These are phyloP conservation scores for Fusarium pseudonygamai DNA, from an alignment of 2,329 filamentous ascomycete genomes.

Conservation along the genomic window DNA sequence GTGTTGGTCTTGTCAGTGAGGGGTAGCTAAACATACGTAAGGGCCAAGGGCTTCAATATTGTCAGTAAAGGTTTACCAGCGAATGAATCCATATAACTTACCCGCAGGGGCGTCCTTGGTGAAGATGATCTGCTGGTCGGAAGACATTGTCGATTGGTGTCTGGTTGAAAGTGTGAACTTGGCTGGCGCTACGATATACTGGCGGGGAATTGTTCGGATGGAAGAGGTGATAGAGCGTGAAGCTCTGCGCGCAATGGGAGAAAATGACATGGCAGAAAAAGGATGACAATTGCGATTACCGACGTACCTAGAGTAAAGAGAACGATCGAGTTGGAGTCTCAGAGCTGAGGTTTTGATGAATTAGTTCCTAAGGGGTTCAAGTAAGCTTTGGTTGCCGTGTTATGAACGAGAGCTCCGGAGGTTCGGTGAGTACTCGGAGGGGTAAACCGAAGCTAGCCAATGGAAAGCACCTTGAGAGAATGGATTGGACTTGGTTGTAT, in stretches of 20 bases:
- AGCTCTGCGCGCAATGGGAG: constrained; percentile 34
- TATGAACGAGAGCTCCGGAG: constrained; percentile 25
- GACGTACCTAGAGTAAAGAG: constrained; percentile 30
- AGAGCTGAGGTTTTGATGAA: constrained; percentile 8
- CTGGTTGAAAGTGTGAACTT: constrained; percentile 47
- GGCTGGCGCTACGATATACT: constrained; percentile 20
- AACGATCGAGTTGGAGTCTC: background rate
- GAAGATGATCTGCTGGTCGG: constrained; percentile 61
- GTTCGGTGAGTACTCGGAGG: constrained; percentile 28
- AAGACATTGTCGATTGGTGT: constrained; percentile 55
- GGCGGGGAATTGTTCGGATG: constrained; percentile 28
- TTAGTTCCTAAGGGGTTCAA: constrained; percentile 8
- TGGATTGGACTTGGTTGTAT: background rate
- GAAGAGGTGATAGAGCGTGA: constrained; percentile 33
- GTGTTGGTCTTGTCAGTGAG: constrained; percentile 13
- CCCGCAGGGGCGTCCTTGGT: constrained; percentile 68
- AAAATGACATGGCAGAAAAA: constrained; percentile 35
- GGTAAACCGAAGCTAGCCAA: constrained; percentile 9
- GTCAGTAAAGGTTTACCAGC: constrained; percentile 10
- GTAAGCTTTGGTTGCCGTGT: constrained; percentile 17
- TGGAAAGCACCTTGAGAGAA: constrained; percentile 7
- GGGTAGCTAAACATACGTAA: constrained; percentile 61
- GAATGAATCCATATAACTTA: constrained; percentile 49
- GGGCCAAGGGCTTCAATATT: constrained; percentile 64
- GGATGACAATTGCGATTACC: background rate